phyloP scores from a whole-genome alignment of 148 eudicot species.

The Bassia scoparia region DNA sequence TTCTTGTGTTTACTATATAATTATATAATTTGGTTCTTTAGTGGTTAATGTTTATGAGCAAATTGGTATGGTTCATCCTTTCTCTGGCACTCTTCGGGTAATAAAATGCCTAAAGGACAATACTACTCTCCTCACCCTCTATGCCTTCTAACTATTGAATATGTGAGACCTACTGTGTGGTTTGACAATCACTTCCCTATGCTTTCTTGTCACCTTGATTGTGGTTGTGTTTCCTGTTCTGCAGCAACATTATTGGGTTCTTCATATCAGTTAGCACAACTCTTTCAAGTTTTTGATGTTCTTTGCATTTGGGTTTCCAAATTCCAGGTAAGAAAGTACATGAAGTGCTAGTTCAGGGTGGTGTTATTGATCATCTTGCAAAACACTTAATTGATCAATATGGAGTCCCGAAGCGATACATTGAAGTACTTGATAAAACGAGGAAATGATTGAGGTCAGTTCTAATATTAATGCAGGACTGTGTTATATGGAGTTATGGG shows the following conservation, averaged over 20 bases:
- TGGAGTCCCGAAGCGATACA: conserved; percentile 84
- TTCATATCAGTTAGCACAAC: background rate
- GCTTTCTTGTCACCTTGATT: background rate
- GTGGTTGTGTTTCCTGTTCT: background rate
- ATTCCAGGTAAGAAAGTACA: conserved; percentile 86
- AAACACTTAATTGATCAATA: conserved; percentile 83
- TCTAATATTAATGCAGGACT: background rate
- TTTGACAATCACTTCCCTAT: background rate
- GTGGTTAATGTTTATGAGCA: background rate
- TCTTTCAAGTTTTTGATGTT: background rate
- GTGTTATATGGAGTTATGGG: background rate
- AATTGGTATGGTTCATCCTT: background rate
- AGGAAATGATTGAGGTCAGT: conserved; percentile 57
- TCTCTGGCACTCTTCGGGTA: background rate
- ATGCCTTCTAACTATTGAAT: background rate
- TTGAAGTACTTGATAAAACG: conserved; percentile 88
- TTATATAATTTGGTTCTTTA: too few species aligned
- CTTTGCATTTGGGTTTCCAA: background rate
- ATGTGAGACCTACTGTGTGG: background rate
- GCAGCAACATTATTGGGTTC: background rate
- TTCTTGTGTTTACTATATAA: too few species aligned
- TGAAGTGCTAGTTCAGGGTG: conserved; percentile 92
- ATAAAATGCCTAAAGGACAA: background rate
- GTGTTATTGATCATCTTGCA: conserved; percentile 91
- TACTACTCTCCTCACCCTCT: background rate